Evolutionary conservation across 305 asterid species (phyloP), one percentile per base, ranked within the genome.

Genomic region (Fraxinus albicans): DNA sequence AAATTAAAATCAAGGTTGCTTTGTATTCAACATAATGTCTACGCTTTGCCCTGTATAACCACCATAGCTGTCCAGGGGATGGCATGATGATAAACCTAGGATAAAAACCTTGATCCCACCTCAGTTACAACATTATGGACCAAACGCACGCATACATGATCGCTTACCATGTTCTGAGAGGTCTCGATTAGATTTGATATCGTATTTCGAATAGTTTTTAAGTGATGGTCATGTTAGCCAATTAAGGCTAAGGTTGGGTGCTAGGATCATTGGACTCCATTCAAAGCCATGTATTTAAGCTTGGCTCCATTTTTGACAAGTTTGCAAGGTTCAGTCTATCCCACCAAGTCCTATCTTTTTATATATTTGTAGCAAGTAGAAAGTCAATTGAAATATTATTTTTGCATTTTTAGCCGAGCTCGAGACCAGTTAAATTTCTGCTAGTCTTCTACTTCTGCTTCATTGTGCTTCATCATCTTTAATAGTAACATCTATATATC

Each of bases 11-110:
- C 76, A 76, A 34, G 44, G 76, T 25, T 67, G 19, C 8, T 75
- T 33, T 33, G 19, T 10, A 79, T 33, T 63, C 27, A 17, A 21
- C 44, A 31, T 8, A 77, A 6, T 44, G 31, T 10, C 75, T 27
- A 80, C 27, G n/a, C 58, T 77, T 19, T 44, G 63, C 60, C 27
- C 50, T 73, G 15, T 81, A 77, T 47, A 76, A 21, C 83, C 70
- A 50, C 17, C 79, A 12, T 9, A 42, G 47, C 29, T 70, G n/a
- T 70, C 79, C 42, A 8, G 38, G 58, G 77, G 75, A 65, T 65
- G 73, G 35, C 34, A 65, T 21, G 73, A 70, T 70, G 15, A 15
- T 70, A 70, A 70, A 31, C 42, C 3, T n/a, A 70, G 21, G 40
- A 70, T 21, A n/a, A 70, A 70, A 12, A 70, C 35, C 15, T 31